phyloP scores from a whole-genome alignment of 176 grass and related monocot species.

The Bolboschoenus planiculmis region DNA sequence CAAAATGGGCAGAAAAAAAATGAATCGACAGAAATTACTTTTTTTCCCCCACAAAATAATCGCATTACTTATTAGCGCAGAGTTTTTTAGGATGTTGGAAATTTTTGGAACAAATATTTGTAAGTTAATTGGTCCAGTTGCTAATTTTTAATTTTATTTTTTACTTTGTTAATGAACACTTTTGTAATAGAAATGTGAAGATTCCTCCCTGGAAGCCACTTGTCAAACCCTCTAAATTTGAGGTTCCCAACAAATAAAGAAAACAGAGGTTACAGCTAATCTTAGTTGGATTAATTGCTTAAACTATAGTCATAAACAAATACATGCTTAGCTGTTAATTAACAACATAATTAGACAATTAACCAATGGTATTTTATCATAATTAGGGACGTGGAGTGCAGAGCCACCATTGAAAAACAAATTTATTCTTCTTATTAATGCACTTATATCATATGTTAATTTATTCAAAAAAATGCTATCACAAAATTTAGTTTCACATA shows the following conservation, averaged over 20 bases:
- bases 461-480: not conserved
- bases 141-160: not conserved
- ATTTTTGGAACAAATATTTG: not conserved
- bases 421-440: not conserved
- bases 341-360: not conserved
- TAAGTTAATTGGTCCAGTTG: not conserved
- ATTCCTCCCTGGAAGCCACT: not conserved
- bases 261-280: slow-evolving; percentile 13
- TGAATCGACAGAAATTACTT: no score
- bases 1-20: no score
- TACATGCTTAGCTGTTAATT: slow-evolving; percentile 8
- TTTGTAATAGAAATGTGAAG: not conserved
- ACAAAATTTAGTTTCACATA: not conserved
- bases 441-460: not conserved
- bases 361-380: not conserved
- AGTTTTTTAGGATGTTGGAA: not conserved
- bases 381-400: not conserved
- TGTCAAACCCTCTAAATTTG: not conserved
- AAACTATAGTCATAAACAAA: slow-evolving; percentile 4
- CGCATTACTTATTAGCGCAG: not conserved
- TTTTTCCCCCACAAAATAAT: no score
- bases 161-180: not conserved
- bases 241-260: slow-evolving; percentile 8
- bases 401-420: not conserved
- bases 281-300: not conserved